phyloP scores from a whole-genome alignment of 495 filamentous ascomycete species.

The Zalerion maritima region DNA sequence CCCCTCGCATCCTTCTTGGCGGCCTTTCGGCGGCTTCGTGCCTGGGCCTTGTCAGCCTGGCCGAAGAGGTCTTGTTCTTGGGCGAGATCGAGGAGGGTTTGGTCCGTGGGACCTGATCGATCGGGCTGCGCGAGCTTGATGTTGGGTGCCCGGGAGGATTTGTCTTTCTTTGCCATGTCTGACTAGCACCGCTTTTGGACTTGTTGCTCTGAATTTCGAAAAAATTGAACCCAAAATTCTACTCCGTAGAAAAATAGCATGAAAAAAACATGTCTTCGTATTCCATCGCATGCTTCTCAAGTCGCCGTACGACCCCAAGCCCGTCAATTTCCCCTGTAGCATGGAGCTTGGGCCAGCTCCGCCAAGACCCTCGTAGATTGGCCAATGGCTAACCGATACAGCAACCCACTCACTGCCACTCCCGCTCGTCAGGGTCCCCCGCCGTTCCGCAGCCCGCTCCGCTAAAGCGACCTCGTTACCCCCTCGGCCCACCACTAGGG shows the following conservation, averaged over 20 bases:
- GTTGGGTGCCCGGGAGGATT: constrained; percentile 24
- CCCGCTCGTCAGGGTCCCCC: neutral
- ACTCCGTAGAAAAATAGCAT: too few species aligned
- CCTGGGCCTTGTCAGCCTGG: constrained; percentile 17
- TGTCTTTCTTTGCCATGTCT: constrained; percentile 33
- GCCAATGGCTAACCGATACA: too few species aligned
- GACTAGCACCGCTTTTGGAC: too few species aligned
- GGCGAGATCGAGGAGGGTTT: constrained; percentile 51
- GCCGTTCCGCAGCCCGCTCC: too few species aligned
- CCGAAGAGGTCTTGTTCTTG: constrained; percentile 40
- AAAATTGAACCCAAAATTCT: too few species aligned
- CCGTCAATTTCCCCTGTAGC: constrained; percentile 7
- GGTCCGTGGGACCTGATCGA: constrained; percentile 33
- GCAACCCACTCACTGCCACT: neutral
- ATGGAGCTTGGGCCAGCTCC: neutral
- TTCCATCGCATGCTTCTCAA: too few species aligned
- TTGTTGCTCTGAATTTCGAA: too few species aligned
- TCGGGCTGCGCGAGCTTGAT: constrained; percentile 47
- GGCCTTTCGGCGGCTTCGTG: constrained; percentile 8
- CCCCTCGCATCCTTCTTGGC: constrained; percentile 12
- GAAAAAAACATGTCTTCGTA: too few species aligned
- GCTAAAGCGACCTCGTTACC: too few species aligned
- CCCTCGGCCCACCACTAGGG: too few species aligned
- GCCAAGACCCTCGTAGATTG: too few species aligned
- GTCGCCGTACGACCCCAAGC: constrained; percentile 7